Conservation (phyloP, 345 rosid genomes). For the Gossypium mustelinum region DNA sequence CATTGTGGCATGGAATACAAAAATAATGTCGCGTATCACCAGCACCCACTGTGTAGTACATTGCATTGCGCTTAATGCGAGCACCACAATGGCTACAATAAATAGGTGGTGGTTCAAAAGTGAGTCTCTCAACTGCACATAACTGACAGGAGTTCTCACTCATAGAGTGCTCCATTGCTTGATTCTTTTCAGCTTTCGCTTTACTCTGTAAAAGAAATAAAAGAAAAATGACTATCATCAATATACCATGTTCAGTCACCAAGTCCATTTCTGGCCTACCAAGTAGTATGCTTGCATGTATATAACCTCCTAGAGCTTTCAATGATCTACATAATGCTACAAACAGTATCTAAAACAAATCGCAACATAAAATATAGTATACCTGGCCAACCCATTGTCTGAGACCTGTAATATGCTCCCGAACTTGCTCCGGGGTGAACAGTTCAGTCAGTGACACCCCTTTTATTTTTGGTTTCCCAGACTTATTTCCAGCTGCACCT, state of each 20-base stretch:
- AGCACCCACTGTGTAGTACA: slow-evolving; percentile 83
- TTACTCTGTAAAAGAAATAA: slow-evolving; percentile 57
- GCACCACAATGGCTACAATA: slow-evolving; percentile 95
- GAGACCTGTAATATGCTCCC: slow-evolving; percentile 88
- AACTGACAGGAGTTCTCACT: slow-evolving; percentile 97
- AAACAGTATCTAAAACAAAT: not conserved
- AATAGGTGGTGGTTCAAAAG: slow-evolving; percentile 97
- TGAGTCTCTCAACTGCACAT: slow-evolving; percentile 98
- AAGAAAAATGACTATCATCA: not conserved
- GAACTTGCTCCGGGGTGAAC: slow-evolving; percentile 97
- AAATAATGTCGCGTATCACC: slow-evolving; percentile 90
- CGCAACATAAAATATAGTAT: not conserved
- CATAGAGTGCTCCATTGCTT: slow-evolving; percentile 95
- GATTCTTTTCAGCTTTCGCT: slow-evolving; percentile 94
- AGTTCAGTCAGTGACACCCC: slow-evolving; percentile 95
- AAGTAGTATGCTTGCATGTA: not conserved
- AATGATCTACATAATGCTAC: not conserved
- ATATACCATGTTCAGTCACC: not conserved
- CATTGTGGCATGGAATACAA: slow-evolving; percentile 95
- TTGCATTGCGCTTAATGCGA: slow-evolving; percentile 96
- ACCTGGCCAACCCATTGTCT: slow-evolving; percentile 99
- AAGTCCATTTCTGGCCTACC: not conserved
- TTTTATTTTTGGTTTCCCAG: slow-evolving; percentile 92
- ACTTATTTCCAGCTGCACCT: slow-evolving; percentile 46
- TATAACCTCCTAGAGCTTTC: not conserved